A percentile compares a stretch with the other conserved stretches of the same genome.
Conservation (phyloP, 805 yeast species). For the Torulaspora microellipsoides region DNA sequence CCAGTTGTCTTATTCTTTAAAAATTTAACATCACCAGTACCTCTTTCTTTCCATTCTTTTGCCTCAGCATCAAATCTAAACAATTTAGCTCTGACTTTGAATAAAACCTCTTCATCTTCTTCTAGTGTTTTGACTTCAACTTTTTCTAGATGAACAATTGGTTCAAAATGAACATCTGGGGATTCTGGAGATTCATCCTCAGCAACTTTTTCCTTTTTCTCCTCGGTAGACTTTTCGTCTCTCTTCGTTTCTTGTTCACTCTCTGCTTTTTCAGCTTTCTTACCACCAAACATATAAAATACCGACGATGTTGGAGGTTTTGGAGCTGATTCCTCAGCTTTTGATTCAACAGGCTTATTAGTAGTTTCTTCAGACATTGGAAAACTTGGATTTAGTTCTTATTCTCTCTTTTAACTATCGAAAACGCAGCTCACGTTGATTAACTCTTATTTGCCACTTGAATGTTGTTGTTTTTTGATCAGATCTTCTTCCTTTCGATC, state of each 20-base stretch:
- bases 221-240: conserved; percentile 25
- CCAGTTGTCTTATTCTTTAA: conserved; percentile 78
- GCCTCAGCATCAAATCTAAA: conserved; percentile 82
- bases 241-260: conserved; percentile 34
- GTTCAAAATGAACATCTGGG: conserved; percentile 83
- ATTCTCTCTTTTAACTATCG: too few relatives aligned
- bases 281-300: conserved; percentile 94
- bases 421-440: too few relatives aligned
- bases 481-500: too few relatives aligned
- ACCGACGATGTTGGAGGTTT: conserved; percentile 75
- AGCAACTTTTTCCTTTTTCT: conserved; percentile 28
- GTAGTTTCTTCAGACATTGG: conserved; percentile 24
- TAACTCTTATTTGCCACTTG: too few relatives aligned
- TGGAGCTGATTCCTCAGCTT: conserved; percentile 27
- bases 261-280: conserved; percentile 53
- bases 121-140: conserved; percentile 96
- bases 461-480: too few relatives aligned
- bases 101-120: conserved; percentile 78
- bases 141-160: conserved; percentile 88
- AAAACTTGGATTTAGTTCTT: too few relatives aligned
- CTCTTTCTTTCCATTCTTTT: conserved; percentile 99
- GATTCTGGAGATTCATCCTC: conserved; percentile 40
- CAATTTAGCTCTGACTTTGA: conserved; percentile 90
- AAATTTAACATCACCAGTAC: conserved; percentile 96
- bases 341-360: conserved; percentile 20